Evolutionary conservation across 331 rosid species (phyloP), one percentile per base, ranked within the genome.

Genomic region (Cucumis variabilis): DNA sequence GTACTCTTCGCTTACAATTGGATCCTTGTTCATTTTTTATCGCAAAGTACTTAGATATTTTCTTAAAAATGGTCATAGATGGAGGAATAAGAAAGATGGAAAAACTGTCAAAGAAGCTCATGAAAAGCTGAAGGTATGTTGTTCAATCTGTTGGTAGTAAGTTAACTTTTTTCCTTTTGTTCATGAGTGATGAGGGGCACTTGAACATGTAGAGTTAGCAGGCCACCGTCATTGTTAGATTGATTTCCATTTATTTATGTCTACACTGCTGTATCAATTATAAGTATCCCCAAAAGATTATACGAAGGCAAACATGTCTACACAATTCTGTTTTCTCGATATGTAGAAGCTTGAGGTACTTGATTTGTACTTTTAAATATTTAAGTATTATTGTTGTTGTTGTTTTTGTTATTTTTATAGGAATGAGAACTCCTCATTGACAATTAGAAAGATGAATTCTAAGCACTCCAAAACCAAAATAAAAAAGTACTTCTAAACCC

Each of bases 71-170:
- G 97, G 98, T 89, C 94, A 95, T 75, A 80, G 92, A 81, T 95
- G 98, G 98, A 92, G 95, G 91, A 95, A 95, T 92, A 95, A 94
- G 87, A 94, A 92, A 87, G 98, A 94, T 87, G 98, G 98, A 74
- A 94, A 92, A 87, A 91, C 98, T 65, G 91, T 95, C 66, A 94
- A 90, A 93, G 98, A 95, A 93, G 96, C 97, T 51, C 97, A 94
- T 89, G 98, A 95, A 92, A 93, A 94, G 95, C 91, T 95, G 94
- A 95, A 95, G 97, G 98, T 94, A 94, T 93, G 96, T 94, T 90
- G 93, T 94, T 92, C 85, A 80, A 80, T 93, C 87, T 94, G 63
- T 91, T 93, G 88, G 92, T 94, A 82, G 94, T 92, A 91, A 92
- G 93, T 93, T 91, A 89, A 86, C 88, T 24, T 89, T 88, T 88